Base-by-base conservation (phyloP, 2,329 filamentous ascomycete genomes). In the Curvularia hawaiiensis region DNA sequence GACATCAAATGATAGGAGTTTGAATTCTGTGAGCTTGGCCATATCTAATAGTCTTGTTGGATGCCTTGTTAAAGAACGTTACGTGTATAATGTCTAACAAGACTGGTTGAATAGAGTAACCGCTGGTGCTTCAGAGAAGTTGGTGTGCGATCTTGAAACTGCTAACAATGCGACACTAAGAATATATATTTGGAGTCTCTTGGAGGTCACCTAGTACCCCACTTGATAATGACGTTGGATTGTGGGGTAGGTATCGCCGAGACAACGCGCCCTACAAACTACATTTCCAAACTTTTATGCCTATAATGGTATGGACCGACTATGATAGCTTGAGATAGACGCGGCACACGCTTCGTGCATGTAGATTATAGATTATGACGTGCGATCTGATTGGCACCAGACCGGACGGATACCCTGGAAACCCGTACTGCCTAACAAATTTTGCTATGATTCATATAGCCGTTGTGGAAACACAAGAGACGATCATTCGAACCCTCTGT, bases 1-100 rank as follows among this genome's bases (percentile, higher is more conserved):
- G 79, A 90, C 87, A 76, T 94, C 90, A 76, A 93, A 92, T 67
- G 86, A 87, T 49, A 91, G 84, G 58, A 85, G 75, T 24, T 76
- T 77, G 71, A 80, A 83, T 52, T 77, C 69, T 30, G 69, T 75
- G 30, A 78, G 70, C 35, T 70, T 73, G 20, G 71, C 65, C 71
- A 75, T 75, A 40, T 10, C 54, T 49, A 41, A 5, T 53, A 31
- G 24, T 18, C 16, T 16, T 16, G 9, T 14, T 31, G n/a, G n/a
- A 14, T 6, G 40, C n/a, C 30, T 33, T 31, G 43, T 14, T 16
- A 18, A 39, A 40, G 22, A n/a, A 28, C 1, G 20, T 22, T 6
- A 11, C 18, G 33, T 35, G 5, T 4, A 35, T 35, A 12, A 10
- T 35, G 9, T 24, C 12, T 22, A 16, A 20, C 28, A 33, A 20